These are phyloP conservation scores for Auxenochlorella pyrenoidosa DNA, from an alignment of 139 green algal species.

Conservation along the genomic window DNA sequence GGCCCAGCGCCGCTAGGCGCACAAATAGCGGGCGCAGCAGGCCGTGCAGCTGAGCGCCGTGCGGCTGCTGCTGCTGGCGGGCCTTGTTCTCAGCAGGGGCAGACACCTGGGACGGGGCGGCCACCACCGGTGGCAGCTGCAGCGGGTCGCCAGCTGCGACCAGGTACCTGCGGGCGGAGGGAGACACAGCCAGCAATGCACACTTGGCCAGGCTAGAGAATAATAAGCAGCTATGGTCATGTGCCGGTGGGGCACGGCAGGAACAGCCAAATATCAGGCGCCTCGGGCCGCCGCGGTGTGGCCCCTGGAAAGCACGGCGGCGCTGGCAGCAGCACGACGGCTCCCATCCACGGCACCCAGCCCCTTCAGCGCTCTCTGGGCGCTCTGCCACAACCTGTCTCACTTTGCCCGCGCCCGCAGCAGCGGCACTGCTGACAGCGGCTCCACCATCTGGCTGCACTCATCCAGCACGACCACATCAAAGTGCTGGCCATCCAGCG, in stretches of 20 bases:
- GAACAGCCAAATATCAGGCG: too few species aligned
- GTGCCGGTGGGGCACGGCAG: too few species aligned
- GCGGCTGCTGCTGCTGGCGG: neutral
- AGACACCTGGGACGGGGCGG: slow-evolving; percentile 55
- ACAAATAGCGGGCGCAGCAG: slow-evolving; percentile 83
- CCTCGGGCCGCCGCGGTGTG: too few species aligned
- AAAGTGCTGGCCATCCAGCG: slow-evolving; percentile 69
- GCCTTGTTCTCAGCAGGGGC: neutral
- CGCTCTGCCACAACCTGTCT: too few species aligned
- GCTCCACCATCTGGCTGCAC: slow-evolving; percentile 84
- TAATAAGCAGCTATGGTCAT: too few species aligned
- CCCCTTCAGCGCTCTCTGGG: too few species aligned
- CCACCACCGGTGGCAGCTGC: slow-evolving; percentile 87
- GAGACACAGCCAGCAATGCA: neutral
- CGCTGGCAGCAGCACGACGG: too few species aligned
- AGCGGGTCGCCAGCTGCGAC: slow-evolving; percentile 86
- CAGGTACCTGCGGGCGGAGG: slow-evolving; percentile 62
- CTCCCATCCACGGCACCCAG: too few species aligned
- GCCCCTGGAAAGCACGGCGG: neutral
- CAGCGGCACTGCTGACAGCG: slow-evolving; percentile 77
- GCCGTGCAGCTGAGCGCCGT: slow-evolving; percentile 45
- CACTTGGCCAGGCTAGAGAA: too few species aligned
- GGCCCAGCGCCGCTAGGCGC: slow-evolving; percentile 72
- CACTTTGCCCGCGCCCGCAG: slow-evolving; percentile 57
- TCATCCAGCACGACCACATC: slow-evolving; percentile 89